Percentiles rank a stretch among this genome's conserved stretches.
These are phyloP conservation scores for Linnemannia zychae DNA, from an alignment of 192 early-diverging fungal genomes.

Conservation along the genomic window DNA sequence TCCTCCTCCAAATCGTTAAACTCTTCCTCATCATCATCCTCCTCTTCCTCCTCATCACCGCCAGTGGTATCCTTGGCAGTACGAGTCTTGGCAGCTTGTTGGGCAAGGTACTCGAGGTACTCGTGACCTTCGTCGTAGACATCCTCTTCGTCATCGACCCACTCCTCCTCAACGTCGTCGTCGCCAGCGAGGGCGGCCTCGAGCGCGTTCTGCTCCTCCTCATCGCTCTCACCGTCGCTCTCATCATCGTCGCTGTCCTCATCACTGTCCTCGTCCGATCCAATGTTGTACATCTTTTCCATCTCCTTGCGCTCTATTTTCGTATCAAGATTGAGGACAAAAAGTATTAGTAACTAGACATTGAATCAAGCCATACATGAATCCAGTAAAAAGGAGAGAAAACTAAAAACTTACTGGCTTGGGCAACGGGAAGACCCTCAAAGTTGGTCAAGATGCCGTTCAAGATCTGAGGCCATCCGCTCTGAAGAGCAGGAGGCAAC, in stretches of 20 bases:
- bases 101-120: conserved; percentile 61
- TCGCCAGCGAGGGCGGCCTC: conserved; percentile 51
- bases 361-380: neutral
- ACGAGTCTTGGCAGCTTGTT: conserved; percentile 59
- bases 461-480: conserved; percentile 82
- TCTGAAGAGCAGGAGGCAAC: conserved; percentile 79
- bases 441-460: conserved; percentile 80
- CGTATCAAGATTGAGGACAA: neutral
- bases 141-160: conserved; percentile 71
- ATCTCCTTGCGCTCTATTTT: conserved; percentile 47
- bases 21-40: conserved; percentile 76
- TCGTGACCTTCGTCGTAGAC: conserved; percentile 58
- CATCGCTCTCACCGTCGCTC: conserved; percentile 64
- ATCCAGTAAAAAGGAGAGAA: neutral
- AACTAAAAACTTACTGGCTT: conserved; percentile 62
- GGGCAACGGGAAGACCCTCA: conserved; percentile 79
- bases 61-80: conserved; percentile 59
- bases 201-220: conserved; percentile 63
- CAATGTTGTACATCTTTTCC: conserved; percentile 55
- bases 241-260: conserved; percentile 53
- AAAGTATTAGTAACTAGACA: conserved; percentile 8
- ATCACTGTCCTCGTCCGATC: conserved; percentile 16
- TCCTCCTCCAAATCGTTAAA: conserved; percentile 82
- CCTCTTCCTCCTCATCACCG: conserved; percentile 57
- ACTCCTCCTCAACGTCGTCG: conserved; percentile 63